A percentile compares a stretch with the other conserved stretches of the same genome.
Conservation (phyloP, 2,329 filamentous ascomycete genomes). For the Fusarium chaquense region DNA sequence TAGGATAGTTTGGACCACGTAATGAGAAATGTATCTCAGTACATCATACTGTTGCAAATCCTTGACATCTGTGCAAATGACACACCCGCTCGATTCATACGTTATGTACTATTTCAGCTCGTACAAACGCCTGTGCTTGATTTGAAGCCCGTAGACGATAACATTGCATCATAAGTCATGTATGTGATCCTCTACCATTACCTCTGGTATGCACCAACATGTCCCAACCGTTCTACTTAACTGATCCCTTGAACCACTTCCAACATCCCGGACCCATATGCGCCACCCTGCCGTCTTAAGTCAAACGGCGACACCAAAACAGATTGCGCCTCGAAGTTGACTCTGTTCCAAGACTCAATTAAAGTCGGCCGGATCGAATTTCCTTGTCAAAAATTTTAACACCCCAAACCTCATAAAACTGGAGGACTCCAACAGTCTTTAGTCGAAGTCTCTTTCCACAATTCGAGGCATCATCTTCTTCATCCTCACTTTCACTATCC, state of each 20-base stretch:
- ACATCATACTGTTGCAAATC: neutral
- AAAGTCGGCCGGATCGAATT: slow-evolving; percentile 56
- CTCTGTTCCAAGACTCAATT: neutral
- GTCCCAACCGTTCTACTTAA: slow-evolving; percentile 14
- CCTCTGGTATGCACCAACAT: slow-evolving; percentile 1
- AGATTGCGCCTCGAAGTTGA: neutral
- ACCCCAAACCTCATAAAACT: slow-evolving; percentile 58
- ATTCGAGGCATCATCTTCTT: slow-evolving; percentile 49
- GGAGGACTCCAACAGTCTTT: slow-evolving; percentile 54
- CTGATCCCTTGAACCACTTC: slow-evolving; percentile 10
- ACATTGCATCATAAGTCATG: slow-evolving; percentile 10
- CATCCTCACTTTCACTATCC: slow-evolving; percentile 53
- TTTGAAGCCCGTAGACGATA: slow-evolving; percentile 8
- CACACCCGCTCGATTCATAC: too few species aligned
- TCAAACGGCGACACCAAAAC: slow-evolving; percentile 13
- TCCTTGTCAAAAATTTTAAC: slow-evolving; percentile 71
- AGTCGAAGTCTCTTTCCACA: slow-evolving; percentile 52
- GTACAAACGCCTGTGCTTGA: neutral
- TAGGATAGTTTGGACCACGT: too few species aligned
- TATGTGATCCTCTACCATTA: neutral
- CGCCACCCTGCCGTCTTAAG: slow-evolving; percentile 19
- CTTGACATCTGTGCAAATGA: too few species aligned
- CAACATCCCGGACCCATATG: slow-evolving; percentile 6
- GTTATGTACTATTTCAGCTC: neutral
- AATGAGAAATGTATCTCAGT: too few species aligned